These are phyloP conservation scores for Kwoniella shandongensis DNA, from an alignment of 768 basidiomycete species.

Conservation along the genomic window DNA sequence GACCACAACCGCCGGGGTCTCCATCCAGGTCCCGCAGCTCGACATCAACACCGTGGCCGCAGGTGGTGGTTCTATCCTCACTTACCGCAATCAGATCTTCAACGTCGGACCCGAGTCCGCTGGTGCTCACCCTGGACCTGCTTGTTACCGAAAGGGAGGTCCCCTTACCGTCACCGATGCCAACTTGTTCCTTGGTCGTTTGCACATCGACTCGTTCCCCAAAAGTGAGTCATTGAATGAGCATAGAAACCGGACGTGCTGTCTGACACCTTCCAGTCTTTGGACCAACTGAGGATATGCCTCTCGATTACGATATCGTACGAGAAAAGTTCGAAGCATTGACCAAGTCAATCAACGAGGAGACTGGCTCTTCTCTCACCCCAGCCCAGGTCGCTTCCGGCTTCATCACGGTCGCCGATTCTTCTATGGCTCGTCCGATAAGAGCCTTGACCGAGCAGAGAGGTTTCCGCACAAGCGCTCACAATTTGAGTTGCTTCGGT, in stretches of 20 bases:
- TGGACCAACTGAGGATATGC: conserved; percentile 80
- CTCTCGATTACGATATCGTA: conserved; percentile 74
- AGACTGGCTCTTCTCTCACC: conserved; percentile 59
- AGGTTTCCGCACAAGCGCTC: conserved; percentile 77
- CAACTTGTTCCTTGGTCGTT: conserved; percentile 41
- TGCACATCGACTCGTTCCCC: conserved; percentile 63
- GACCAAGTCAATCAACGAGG: conserved; percentile 68
- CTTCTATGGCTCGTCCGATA: conserved; percentile 70
- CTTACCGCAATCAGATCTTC: conserved; percentile 87
- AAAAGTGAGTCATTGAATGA: conserved; percentile 54
- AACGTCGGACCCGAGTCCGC: conserved; percentile 91
- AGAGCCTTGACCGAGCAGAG: conserved; percentile 76
- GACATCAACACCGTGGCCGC: conserved; percentile 58
- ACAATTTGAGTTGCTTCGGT: conserved; percentile 57
- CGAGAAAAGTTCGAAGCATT: conserved; percentile 66
- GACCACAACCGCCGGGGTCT: conserved; percentile 37
- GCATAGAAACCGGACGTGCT: neutral
- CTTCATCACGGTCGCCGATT: conserved; percentile 93
- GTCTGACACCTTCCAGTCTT: conserved; percentile 61
- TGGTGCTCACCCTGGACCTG: conserved; percentile 89
- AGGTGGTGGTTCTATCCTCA: conserved; percentile 86
- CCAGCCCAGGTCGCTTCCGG: conserved; percentile 89
- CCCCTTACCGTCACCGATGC: conserved; percentile 59
- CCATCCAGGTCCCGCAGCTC: conserved; percentile 43
- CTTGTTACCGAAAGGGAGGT: conserved; percentile 68